Evolutionary conservation across 2,329 filamentous ascomycete species (phyloP).

Genomic region (Fusarium sp.): DNA sequence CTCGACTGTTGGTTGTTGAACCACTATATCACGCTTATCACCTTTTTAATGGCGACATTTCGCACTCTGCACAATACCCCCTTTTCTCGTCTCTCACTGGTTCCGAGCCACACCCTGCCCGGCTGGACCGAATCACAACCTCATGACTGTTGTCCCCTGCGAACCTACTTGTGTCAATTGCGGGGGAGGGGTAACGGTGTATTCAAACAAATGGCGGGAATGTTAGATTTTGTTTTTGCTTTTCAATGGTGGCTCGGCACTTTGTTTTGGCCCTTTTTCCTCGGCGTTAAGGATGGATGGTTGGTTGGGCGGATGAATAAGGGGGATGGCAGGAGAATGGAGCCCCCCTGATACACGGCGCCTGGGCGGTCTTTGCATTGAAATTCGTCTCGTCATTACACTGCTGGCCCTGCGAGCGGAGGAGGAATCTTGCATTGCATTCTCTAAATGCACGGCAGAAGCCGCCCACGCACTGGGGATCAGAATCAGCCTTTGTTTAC

Average conservation of each 20-base stretch:
- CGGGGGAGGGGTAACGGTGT: neutral
- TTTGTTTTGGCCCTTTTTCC: slow-evolving; percentile 5
- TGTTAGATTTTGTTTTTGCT: slow-evolving; percentile 14
- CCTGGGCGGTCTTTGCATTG: slow-evolving; percentile 26
- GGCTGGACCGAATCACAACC: slow-evolving; percentile 34
- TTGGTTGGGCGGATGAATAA: neutral
- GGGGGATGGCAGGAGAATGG: slow-evolving; percentile 25
- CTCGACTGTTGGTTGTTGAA: neutral
- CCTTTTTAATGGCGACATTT: slow-evolving; percentile 38
- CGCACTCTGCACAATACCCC: slow-evolving; percentile 13
- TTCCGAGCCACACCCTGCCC: slow-evolving; percentile 13
- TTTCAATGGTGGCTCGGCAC: slow-evolving; percentile 10
- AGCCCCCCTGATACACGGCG: slow-evolving; percentile 28
- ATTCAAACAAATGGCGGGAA: neutral
- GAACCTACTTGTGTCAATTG: neutral
- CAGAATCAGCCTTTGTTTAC: slow-evolving; percentile 17
- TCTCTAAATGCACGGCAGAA: slow-evolving; percentile 18
- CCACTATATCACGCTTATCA: slow-evolving; percentile 32
- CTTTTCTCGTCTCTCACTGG: slow-evolving; percentile 9
- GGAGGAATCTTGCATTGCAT: neutral
- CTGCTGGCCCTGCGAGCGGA: slow-evolving; percentile 16
- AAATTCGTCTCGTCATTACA: slow-evolving; percentile 27
- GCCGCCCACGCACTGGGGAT: slow-evolving; percentile 11
- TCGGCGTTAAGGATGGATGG: slow-evolving; percentile 34
- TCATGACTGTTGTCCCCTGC: slow-evolving; percentile 1